Percentiles rank a stretch among this genome's conserved stretches.
These are phyloP conservation scores for Helianthus annuus DNA, from an alignment of 129 eudicot genomes.

Conservation along the genomic window DNA sequence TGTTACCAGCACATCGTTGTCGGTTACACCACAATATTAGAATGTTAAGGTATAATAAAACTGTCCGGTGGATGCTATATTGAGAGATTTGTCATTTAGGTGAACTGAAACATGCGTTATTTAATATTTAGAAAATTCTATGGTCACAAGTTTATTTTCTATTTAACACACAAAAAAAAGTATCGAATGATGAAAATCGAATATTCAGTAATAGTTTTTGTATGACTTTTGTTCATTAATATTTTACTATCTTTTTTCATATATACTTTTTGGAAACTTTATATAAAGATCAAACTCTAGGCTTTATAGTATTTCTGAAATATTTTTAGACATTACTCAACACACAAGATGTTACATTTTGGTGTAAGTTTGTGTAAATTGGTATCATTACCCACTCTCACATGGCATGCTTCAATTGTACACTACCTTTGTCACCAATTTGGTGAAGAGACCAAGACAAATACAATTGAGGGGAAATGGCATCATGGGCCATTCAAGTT, in stretches of 20 bases:
- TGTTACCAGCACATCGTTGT: background rate
- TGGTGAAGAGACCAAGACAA: slow-evolving; percentile 38
- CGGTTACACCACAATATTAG: background rate
- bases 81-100: background rate
- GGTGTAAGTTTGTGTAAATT: slow-evolving; percentile 24
- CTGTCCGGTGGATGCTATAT: background rate
- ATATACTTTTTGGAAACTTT: background rate
- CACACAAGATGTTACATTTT: background rate
- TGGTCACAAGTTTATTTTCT: background rate
- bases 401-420: slow-evolving; percentile 58
- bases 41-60: background rate
- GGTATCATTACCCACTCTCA: slow-evolving; percentile 45
- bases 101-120: background rate
- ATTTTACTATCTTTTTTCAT: background rate
- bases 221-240: background rate
- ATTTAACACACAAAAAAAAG: too few species aligned
- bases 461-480: slow-evolving; percentile 28
- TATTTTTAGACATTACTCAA: background rate
- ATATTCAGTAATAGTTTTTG: background rate
- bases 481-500: slow-evolving; percentile 38
- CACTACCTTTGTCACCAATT: slow-evolving; percentile 35
- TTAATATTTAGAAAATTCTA: background rate
- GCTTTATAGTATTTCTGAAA: background rate
- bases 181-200: background rate
- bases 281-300: background rate